Conservation (phyloP, 2,329 filamentous ascomycete genomes). For the Parafenestella ontariensis region DNA sequence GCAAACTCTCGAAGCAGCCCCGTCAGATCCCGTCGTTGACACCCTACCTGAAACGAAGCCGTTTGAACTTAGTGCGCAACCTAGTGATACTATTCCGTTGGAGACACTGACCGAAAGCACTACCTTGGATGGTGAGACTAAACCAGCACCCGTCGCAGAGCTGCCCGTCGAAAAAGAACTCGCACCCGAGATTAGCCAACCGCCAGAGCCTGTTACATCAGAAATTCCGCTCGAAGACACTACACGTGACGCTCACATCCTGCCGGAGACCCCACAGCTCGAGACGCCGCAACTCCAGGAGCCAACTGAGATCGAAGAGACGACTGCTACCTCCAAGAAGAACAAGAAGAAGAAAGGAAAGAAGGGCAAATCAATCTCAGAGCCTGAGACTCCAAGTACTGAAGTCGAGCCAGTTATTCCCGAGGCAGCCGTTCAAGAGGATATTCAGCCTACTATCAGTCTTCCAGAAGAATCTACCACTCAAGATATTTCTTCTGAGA, state of each 20-base stretch:
- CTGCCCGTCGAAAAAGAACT: conserved; percentile 62
- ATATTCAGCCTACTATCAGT: neutral
- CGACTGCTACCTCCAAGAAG: conserved; percentile 27
- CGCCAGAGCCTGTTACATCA: conserved; percentile 5
- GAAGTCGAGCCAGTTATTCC: neutral
- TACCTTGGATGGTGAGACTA: neutral
- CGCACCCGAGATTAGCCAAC: conserved; percentile 52
- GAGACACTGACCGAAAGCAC: neutral
- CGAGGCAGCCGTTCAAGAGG: neutral
- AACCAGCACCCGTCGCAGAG: conserved; percentile 38
- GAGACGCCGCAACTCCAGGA: neutral
- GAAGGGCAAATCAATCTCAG: conserved; percentile 25
- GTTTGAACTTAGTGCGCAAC: neutral
- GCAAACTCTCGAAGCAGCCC: neutral
- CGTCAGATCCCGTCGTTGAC: neutral
- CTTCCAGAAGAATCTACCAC: neutral
- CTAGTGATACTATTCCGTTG: neutral
- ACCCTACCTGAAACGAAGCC: neutral
- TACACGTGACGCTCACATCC: neutral
- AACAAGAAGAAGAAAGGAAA: conserved; percentile 40
- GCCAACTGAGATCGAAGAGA: conserved; percentile 4
- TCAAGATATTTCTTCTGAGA: neutral
- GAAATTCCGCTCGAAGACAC: conserved; percentile 4
- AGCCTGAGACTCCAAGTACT: conserved; percentile 19
- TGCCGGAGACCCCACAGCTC: conserved; percentile 2